A percentile compares a stretch with the other conserved stretches of the same genome.
Evolutionary conservation across 192 early-diverging fungal genomes (phyloP).

Genomic region (Piromyces sp.): DNA sequence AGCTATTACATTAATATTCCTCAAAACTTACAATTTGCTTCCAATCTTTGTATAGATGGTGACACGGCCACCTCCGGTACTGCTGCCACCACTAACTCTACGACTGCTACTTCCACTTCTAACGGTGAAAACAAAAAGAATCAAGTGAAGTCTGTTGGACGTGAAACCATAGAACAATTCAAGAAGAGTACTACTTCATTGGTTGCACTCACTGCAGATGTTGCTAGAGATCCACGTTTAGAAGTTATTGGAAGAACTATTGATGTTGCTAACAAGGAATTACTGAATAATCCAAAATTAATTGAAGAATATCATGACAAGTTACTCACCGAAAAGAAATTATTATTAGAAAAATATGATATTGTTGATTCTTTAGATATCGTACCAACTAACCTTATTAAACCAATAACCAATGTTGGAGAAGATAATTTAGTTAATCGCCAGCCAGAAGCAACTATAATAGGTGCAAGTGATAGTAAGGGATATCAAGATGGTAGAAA

Average conservation of each 20-base stretch:
- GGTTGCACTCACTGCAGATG: not conserved
- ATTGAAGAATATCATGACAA: not conserved
- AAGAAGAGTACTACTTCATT: not conserved
- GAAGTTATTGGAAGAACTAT: not conserved
- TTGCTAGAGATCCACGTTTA: not conserved
- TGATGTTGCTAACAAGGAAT: not conserved
- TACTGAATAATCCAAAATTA: not conserved
- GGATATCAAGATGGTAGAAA: not conserved
- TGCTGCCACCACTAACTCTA: not conserved
- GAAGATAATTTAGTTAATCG: not conserved
- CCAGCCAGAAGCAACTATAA: too few species aligned
- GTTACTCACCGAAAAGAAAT: not conserved
- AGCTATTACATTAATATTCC: not conserved
- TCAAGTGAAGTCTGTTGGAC: too few species aligned
- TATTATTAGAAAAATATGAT: not conserved
- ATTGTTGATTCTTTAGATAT: not conserved
- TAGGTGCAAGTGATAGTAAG: not conserved
- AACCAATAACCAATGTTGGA: not conserved
- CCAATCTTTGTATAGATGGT: not conserved
- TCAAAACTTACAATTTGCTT: not conserved
- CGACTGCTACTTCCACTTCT: not conserved
- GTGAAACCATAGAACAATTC: too few species aligned
- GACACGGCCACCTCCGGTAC: too few species aligned
- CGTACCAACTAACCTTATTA: not conserved
- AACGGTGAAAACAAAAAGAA: too few species aligned